phyloP scores from a whole-genome alignment of 169 alveolate species.

The Amoebophrya sp. region DNA sequence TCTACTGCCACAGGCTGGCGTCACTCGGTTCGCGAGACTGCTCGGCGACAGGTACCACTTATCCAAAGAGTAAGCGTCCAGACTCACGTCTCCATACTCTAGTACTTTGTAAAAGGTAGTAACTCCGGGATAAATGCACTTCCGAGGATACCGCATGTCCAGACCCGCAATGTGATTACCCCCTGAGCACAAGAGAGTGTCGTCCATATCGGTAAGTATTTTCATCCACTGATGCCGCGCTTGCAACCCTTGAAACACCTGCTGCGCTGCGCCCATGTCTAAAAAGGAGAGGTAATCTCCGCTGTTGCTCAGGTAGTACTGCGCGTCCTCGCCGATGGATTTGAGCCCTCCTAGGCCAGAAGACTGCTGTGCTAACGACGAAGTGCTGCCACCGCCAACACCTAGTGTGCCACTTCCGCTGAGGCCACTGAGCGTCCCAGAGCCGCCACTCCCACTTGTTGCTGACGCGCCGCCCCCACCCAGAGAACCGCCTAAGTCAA shows the following conservation, averaged over 20 bases:
- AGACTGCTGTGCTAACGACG: no score
- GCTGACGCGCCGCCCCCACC: no score
- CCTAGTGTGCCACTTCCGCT: no score
- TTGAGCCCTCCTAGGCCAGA: no score
- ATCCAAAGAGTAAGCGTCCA: neutral
- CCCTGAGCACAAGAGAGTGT: constrained; percentile 29
- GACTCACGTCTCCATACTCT: neutral
- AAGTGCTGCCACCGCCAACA: no score
- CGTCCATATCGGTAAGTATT: constrained; percentile 28
- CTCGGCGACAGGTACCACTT: neutral
- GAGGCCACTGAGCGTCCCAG: no score
- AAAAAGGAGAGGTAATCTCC: neutral
- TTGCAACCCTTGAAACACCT: neutral
- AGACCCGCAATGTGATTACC: constrained; percentile 27
- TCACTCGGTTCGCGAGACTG: neutral
- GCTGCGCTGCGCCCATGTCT: neutral
- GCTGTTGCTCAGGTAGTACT: neutral
- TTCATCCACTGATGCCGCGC: neutral
- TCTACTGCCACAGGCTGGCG: neutral
- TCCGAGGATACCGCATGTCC: constrained; percentile 32
- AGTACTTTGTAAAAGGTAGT: constrained; percentile 27
- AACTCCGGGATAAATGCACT: constrained; percentile 23
- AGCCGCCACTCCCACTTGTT: no score
- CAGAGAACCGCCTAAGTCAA: no score
- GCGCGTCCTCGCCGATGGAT: neutral